These are phyloP conservation scores for Salix exigua DNA, from an alignment of 345 rosid genomes.

Conservation along the genomic window DNA sequence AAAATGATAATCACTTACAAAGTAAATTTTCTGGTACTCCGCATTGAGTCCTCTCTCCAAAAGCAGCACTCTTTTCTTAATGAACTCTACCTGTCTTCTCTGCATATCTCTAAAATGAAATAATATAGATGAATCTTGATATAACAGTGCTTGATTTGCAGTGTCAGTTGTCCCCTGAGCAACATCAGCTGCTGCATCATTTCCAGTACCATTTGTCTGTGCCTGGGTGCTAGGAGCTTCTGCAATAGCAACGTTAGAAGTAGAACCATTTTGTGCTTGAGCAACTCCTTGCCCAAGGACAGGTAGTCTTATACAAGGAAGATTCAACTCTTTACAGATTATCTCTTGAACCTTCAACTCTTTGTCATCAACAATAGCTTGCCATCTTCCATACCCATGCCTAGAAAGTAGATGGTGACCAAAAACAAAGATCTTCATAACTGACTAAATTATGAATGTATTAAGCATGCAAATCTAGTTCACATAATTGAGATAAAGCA, in stretches of 20 bases:
- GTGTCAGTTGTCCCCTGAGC: slow-evolving; percentile 48
- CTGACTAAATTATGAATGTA: background rate
- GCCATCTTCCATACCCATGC: slow-evolving; percentile 99
- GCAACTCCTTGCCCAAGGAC: slow-evolving; percentile 58
- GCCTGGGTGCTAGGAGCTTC: slow-evolving; percentile 53
- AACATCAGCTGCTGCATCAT: slow-evolving; percentile 40
- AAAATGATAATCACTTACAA: slow-evolving; percentile 44
- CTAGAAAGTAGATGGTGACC: slow-evolving; percentile 27
- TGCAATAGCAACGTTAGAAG: slow-evolving; percentile 34
- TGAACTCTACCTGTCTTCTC: slow-evolving; percentile 85
- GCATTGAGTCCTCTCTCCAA: slow-evolving; percentile 77
- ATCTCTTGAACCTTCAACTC: slow-evolving; percentile 80
- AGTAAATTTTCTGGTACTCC: slow-evolving; percentile 59
- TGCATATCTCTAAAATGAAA: slow-evolving; percentile 87
- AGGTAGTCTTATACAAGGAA: slow-evolving; percentile 67
- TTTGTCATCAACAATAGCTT: slow-evolving; percentile 94
- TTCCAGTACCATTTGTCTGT: slow-evolving; percentile 46
- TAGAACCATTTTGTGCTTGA: slow-evolving; percentile 64
- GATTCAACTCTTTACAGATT: slow-evolving; percentile 85
- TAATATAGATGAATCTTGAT: slow-evolving; percentile 48
- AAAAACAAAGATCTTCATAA: slow-evolving; percentile 6
- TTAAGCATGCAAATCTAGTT: background rate
- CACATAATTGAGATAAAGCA: background rate
- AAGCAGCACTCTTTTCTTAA: slow-evolving; percentile 92
- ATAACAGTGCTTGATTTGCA: slow-evolving; percentile 38